Conservation (phyloP, 2,329 filamentous ascomycete genomes). For the Curvularia spicifera region DNA sequence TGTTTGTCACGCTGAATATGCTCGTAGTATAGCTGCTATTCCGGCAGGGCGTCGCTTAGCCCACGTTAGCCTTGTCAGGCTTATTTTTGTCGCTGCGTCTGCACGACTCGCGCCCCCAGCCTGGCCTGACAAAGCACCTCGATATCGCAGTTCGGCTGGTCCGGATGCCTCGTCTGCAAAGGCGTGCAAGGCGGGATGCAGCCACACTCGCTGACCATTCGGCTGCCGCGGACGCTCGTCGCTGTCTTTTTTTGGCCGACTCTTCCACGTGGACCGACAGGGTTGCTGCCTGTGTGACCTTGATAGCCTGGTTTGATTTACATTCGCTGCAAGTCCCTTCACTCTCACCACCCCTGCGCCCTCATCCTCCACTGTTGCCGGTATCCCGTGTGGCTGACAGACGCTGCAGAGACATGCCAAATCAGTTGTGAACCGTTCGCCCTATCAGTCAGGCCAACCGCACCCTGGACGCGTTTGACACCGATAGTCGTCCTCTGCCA, state of each 20-base stretch:
- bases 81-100: slow-evolving; percentile 42
- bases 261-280: slow-evolving; percentile 41
- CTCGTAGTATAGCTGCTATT: slow-evolving; percentile 5
- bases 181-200: slow-evolving; percentile 21
- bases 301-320: slow-evolving; percentile 31
- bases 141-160: slow-evolving; percentile 21
- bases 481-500: neutral
- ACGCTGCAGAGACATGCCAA: slow-evolving; percentile 18
- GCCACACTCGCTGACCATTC: slow-evolving; percentile 27
- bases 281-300: slow-evolving; percentile 30
- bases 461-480: slow-evolving; percentile 8
- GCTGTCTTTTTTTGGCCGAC: slow-evolving; percentile 24
- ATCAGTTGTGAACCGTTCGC: slow-evolving; percentile 11
- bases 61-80: slow-evolving; percentile 26
- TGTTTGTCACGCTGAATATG: slow-evolving; percentile 11
- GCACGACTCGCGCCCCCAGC: slow-evolving; percentile 29
- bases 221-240: slow-evolving; percentile 16
- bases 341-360: neutral
- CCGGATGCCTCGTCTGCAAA: slow-evolving; percentile 27
- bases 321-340: slow-evolving; percentile 11
- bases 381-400: slow-evolving; percentile 24
- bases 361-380: slow-evolving; percentile 15
- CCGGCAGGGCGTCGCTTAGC: slow-evolving; percentile 19
- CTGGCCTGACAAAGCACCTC: neutral
- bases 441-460: neutral